Evolutionary conservation across 805 yeast species (phyloP), one percentile per base, ranked within the genome.

Genomic region (Cyberlindnera nakhonratchasimensis): DNA sequence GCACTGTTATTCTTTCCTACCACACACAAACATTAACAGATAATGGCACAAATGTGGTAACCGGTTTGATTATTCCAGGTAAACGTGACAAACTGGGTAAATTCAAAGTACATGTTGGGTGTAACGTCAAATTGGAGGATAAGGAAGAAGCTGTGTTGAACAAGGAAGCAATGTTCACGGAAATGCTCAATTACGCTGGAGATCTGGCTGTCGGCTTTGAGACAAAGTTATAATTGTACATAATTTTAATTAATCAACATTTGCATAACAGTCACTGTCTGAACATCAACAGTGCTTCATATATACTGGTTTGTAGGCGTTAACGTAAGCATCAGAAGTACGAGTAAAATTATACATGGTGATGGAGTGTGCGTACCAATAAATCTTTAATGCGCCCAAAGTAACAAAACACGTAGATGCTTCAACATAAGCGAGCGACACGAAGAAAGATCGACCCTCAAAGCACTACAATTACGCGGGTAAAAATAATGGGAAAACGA

Each of bases 31-130:
- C 64, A 11, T 77, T 77, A n/a, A 64, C 77, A 43, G 70, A 72
- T 39, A 74, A 75, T 6, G 79, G 82, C 8, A 69, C 69, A 39
- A 79, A 80, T 52, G 80, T 82, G 7, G 76, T 91, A 37, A 75
- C 90, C 18, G 97, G 97, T 2, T 65, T 93, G 36, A 81, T 91
- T 67, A 79, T 84, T 39, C 96, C 96, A 2, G 63, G 74, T 4
- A 72, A 75, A 29, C 63, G 76, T 47, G 65, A 70, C 16, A 75
- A 76, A 47, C 18, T 28, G 25, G 75, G 78, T 58, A 85, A 81
- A 61, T 89, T 88, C 67, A 80, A 82, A 54, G 96, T 84, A 18
- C 86, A 84, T 49, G 61, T 85, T 46, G 95, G 90, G 12, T 82
- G 78, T 54, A 82, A 87, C 53, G 72, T 82, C 43, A 72, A 75